These are phyloP conservation scores for Psophocarpus tetragonolobus DNA, from an alignment of 306 rosid species.

Conservation along the genomic window DNA sequence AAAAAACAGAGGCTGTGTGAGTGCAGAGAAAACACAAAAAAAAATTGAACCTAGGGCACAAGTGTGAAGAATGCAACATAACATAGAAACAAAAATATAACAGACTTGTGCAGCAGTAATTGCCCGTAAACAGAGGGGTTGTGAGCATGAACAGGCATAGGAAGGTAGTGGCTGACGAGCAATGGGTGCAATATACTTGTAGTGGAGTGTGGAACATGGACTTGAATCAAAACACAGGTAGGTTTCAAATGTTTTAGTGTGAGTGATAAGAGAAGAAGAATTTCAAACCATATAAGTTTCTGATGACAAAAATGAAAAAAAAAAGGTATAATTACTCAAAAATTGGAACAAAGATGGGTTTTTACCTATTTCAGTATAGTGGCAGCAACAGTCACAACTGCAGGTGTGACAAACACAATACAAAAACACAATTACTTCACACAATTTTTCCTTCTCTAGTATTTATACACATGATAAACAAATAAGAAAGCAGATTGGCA, in stretches of 20 bases:
- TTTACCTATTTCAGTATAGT: neutral
- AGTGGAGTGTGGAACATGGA: neutral
- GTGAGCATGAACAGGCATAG: neutral
- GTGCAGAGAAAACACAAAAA: neutral
- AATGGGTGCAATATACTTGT: neutral
- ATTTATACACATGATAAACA: neutral
- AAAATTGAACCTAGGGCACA: neutral
- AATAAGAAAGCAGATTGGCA: neutral
- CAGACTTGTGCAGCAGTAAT: neutral
- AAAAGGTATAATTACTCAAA: neutral
- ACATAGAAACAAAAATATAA: neutral
- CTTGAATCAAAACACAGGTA: neutral
- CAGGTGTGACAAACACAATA: slow-evolving; percentile 11
- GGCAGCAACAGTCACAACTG: neutral
- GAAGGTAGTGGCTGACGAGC: neutral
- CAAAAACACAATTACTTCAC: slow-evolving; percentile 10
- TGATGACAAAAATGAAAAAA: neutral
- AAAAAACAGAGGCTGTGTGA: too few species aligned
- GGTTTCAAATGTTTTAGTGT: neutral
- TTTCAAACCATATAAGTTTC: neutral
- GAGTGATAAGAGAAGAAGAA: neutral
- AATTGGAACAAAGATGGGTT: neutral
- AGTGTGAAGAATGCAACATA: neutral
- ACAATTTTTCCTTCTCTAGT: neutral
- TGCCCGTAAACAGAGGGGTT: neutral